Base-by-base conservation (phyloP, 306 rosid species). In the Spatholobus suberectus region DNA sequence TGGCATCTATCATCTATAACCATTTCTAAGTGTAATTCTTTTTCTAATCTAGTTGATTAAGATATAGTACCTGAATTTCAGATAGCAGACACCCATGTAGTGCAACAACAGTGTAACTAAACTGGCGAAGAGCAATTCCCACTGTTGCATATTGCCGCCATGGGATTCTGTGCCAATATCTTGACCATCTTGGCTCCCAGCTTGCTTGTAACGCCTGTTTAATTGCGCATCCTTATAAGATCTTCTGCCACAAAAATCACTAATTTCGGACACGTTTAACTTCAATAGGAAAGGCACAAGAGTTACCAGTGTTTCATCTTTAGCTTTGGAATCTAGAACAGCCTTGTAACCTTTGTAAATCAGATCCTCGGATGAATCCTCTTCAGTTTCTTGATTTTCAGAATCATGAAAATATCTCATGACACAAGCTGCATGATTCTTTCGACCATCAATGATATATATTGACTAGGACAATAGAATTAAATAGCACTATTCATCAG, bases 181-280 rank as follows among this genome's bases (percentile, higher is more conserved):
- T 88, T 43, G 96, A 89, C 84, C 88, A 96, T 82, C 97, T 93
- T 35, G 99, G 99, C 85, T 96, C 99, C 99, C 99, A 96, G 81
- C 92, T 93, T 81, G 99, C 98, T 81, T 93, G 89, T 61, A 90
- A 80, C 75, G 99, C 99, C 99, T 95, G 84, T 59, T 69, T 74
- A 84, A 63, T 77, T 82, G 55, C 54, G 37, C 67, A 27, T 34
- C 66, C 29, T 15, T n/a, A 32, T 66, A 63, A 75, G 46, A 51
- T 49, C 58, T 44, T 5, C 49, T 35, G 9, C 44, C 67, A 24
- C 27, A 55, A 41, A 35, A 52, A 73, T 1, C 54, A 73, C 20
- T 23, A n/a, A 37, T 38, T 57, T 65, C 55, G 20, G 14, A 66
- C 7, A 43, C 55, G n/a, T 24, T 44, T 59, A 29, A 20, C 78